phyloP scores from a whole-genome alignment of 2,329 filamentous ascomycete species.

The Escovopsis sp. region DNA sequence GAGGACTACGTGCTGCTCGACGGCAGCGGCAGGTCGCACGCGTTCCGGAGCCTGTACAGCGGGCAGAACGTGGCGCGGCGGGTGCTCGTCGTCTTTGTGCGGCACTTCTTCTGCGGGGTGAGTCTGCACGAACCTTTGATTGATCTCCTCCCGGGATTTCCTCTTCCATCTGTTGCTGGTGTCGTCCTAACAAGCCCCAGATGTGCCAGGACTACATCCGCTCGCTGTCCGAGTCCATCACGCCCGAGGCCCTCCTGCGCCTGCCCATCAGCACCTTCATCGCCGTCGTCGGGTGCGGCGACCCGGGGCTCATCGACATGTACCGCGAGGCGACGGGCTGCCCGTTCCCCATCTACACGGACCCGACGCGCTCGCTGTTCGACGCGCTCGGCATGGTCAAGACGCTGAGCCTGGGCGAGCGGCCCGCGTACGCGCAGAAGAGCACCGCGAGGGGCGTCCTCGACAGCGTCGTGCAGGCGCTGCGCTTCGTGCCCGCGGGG shows the following conservation, averaged over 20 bases:
- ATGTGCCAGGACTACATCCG: constrained; percentile 65
- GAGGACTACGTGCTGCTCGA: constrained; percentile 46
- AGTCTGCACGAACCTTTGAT: no score
- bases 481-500: constrained; percentile 42
- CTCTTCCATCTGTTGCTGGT: neutral
- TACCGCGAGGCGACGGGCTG: constrained; percentile 50
- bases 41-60: constrained; percentile 49
- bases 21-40: constrained; percentile 39
- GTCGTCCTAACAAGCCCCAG: constrained; percentile 23
- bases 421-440: constrained; percentile 50
- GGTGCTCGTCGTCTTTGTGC: constrained; percentile 58
- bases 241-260: constrained; percentile 31
- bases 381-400: constrained; percentile 52
- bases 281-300: constrained; percentile 58
- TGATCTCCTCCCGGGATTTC: constrained; percentile 15
- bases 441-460: constrained; percentile 35
- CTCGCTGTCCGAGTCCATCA: constrained; percentile 43
- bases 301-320: constrained; percentile 50
- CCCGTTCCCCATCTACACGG: constrained; percentile 62
- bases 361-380: constrained; percentile 54
- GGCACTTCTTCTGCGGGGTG: constrained; percentile 72
- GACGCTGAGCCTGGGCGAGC: constrained; percentile 42
- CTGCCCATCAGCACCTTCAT: constrained; percentile 47
- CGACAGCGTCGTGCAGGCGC: constrained; percentile 40
- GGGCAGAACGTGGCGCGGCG: constrained; percentile 37